Evolutionary conservation across 2,329 filamentous ascomycete genomes (phyloP).

Genomic region (Aspergillus uvarum): DNA sequence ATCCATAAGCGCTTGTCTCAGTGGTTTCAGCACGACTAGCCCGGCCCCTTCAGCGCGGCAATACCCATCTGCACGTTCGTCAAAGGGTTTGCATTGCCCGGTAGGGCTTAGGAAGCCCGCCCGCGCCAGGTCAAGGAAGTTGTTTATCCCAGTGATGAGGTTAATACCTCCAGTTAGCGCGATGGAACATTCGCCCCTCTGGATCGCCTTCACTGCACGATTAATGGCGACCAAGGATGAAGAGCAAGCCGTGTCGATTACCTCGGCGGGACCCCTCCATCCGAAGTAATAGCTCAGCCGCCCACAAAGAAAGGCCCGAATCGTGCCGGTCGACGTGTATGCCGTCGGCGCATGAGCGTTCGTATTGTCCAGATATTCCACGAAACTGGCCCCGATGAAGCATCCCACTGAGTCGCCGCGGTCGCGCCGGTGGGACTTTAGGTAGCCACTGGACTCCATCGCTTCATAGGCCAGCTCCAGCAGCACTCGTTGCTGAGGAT

Average conservation of each 20-base stretch:
- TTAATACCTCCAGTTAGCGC: conserved; percentile 34
- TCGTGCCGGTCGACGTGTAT: conserved; percentile 31
- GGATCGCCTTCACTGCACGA: conserved; percentile 1
- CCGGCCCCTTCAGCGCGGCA: conserved; percentile 11
- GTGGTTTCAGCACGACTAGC: conserved; percentile 22
- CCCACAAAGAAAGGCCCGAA: conserved; percentile 20
- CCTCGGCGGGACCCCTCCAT: conserved; percentile 35
- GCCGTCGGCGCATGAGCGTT: conserved; percentile 35
- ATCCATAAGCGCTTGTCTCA: conserved; percentile 47
- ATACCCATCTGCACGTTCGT: conserved; percentile 11
- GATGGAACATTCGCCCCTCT: background rate
- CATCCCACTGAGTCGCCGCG: conserved; percentile 30
- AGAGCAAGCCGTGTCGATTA: conserved; percentile 26
- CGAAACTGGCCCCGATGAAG: conserved; percentile 35
- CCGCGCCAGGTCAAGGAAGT: conserved; percentile 2
- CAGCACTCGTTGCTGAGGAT: conserved; percentile 9
- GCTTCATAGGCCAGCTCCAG: conserved; percentile 9
- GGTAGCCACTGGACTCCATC: background rate
- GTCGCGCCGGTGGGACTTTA: background rate
- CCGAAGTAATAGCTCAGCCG: conserved; percentile 45
- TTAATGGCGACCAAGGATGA: conserved; percentile 9
- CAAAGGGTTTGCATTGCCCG: conserved; percentile 9
- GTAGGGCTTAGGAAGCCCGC: conserved; percentile 4
- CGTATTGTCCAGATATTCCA: conserved; percentile 45
- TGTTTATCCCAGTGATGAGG: conserved; percentile 22